Conservation (phyloP, 352 stramenopile genomes). For the Pythium rhizo-oryzae region DNA sequence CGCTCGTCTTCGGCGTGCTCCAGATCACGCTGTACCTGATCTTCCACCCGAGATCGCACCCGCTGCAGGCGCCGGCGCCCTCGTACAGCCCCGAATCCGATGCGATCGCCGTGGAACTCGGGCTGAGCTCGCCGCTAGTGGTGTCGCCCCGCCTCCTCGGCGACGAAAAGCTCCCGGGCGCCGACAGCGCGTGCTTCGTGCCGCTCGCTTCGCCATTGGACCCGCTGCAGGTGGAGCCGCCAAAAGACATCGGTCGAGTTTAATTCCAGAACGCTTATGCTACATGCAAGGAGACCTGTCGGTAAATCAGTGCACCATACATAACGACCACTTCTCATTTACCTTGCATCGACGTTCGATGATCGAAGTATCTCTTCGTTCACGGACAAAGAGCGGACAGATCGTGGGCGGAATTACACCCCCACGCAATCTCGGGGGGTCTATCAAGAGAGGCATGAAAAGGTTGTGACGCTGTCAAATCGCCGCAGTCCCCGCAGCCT, state of each 20-base stretch:
- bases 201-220: conserved; percentile 8
- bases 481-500: background rate
- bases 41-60: conserved; percentile 22
- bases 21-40: conserved; percentile 47
- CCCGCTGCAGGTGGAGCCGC: background rate
- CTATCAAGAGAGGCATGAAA: background rate
- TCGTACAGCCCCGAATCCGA: background rate
- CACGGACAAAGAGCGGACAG: background rate
- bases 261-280: too few relatives aligned
- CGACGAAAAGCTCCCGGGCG: background rate
- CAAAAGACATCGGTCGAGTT: too few relatives aligned
- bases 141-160: background rate
- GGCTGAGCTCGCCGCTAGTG: background rate
- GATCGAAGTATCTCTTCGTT: too few relatives aligned
- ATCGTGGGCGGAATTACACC: background rate
- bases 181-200: background rate
- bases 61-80: conserved; percentile 33
- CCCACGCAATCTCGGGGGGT: background rate
- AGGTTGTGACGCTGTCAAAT: background rate
- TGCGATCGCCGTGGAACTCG: conserved; percentile 2
- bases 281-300: background rate
- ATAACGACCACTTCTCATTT: background rate
- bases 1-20: conserved; percentile 32
- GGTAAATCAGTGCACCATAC: background rate
- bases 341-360: too few relatives aligned